Conservation (phyloP, 768 basidiomycete genomes). For the Pholiota microspora region DNA sequence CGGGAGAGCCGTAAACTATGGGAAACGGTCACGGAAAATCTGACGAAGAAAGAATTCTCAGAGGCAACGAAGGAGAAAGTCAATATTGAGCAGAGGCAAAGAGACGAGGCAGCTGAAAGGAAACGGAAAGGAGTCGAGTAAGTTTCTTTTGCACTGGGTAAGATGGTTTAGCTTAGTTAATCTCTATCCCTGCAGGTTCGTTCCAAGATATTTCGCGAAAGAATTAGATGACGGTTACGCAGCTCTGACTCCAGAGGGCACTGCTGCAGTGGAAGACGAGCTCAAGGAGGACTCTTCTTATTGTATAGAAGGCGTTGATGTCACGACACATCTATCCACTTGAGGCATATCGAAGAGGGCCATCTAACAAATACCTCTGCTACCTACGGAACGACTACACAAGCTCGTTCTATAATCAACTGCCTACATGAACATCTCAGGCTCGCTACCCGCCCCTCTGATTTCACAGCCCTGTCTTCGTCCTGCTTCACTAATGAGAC, state of each 20-base stretch:
- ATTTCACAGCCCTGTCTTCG: too few relatives aligned
- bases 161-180: background rate
- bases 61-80: constrained; percentile 94
- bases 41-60: constrained; percentile 82
- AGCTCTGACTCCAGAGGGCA: constrained; percentile 64
- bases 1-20: constrained; percentile 87
- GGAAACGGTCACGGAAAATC: constrained; percentile 73
- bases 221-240: constrained; percentile 68
- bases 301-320: constrained; percentile 26
- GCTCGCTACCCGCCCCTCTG: too few relatives aligned
- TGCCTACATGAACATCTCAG: too few relatives aligned
- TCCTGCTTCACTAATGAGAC: too few relatives aligned
- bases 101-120: constrained; percentile 85
- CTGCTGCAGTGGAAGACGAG: constrained; percentile 74
- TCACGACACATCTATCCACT: constrained; percentile 11
- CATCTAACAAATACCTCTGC: background rate
- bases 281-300: constrained; percentile 37
- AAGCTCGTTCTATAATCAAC: background rate
- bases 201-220: constrained; percentile 73
- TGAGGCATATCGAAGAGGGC: background rate
- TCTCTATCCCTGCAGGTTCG: constrained; percentile 49
- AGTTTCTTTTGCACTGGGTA: constrained; percentile 32
- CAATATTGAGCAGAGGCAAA: constrained; percentile 87
- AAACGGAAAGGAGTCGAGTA: constrained; percentile 78
- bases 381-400: background rate